Evolutionary conservation across 495 filamentous ascomycete genomes (phyloP).

Genomic region (Letharia columbiana): DNA sequence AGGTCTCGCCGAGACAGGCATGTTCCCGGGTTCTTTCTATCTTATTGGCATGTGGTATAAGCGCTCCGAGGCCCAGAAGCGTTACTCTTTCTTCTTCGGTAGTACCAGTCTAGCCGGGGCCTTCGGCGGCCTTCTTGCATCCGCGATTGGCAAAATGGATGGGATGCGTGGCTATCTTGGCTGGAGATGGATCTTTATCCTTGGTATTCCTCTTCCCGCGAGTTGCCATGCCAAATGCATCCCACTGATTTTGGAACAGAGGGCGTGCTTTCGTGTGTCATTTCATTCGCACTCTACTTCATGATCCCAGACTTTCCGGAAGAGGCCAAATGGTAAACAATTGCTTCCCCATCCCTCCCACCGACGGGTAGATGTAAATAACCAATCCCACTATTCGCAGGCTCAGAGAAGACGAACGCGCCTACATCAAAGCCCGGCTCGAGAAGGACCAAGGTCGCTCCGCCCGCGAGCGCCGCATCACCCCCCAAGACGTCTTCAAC

Average conservation of each 20-base stretch:
- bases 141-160: constrained; percentile 70
- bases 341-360: background rate
- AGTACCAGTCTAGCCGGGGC: constrained; percentile 77
- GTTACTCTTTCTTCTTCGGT: constrained; percentile 85
- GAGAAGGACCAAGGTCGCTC: constrained; percentile 67
- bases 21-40: constrained; percentile 81
- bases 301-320: constrained; percentile 68
- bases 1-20: constrained; percentile 79
- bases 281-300: constrained; percentile 72
- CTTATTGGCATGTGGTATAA: constrained; percentile 85
- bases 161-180: constrained; percentile 59
- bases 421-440: constrained; percentile 65
- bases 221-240: background rate
- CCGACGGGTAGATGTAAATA: background rate
- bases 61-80: constrained; percentile 74
- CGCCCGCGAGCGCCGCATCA: constrained; percentile 58
- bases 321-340: constrained; percentile 40
- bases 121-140: constrained; percentile 77
- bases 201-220: background rate
- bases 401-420: constrained; percentile 67
- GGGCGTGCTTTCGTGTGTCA: constrained; percentile 61
- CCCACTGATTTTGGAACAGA: constrained; percentile 45
- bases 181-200: constrained; percentile 73
- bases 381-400: constrained; percentile 18
- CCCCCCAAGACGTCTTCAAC: constrained; percentile 50